Percentiles rank a stretch among this genome's conserved stretches.
Evolutionary conservation across 805 yeast species (phyloP).

Genomic region (Candida koratica): DNA sequence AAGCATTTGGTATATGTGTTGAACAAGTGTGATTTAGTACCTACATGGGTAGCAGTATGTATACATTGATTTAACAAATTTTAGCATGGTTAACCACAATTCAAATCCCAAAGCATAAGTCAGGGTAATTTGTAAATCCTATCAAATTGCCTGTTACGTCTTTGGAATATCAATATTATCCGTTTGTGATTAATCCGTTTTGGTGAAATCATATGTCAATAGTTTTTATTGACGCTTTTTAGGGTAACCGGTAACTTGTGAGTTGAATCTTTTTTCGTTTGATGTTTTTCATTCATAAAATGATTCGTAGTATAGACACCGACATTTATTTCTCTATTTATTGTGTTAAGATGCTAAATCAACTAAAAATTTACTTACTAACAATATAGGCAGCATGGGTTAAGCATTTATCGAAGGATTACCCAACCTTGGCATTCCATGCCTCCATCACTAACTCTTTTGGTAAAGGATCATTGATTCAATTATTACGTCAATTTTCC

Average conservation of each 20-base stretch:
- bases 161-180: slow-evolving; percentile 80
- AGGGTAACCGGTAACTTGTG: slow-evolving; percentile 63
- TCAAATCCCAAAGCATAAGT: slow-evolving; percentile 73
- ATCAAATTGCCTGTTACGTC: slow-evolving; percentile 88
- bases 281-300: slow-evolving; percentile 27
- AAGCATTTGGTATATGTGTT: slow-evolving; percentile 91
- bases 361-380: slow-evolving; percentile 10
- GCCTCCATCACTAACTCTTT: slow-evolving; percentile 96
- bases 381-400: slow-evolving; percentile 94
- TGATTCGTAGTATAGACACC: slow-evolving; percentile 87
- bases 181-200: slow-evolving; percentile 44
- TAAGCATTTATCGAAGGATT: slow-evolving; percentile 83
- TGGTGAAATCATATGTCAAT: slow-evolving; percentile 27
- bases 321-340: slow-evolving; percentile 41
- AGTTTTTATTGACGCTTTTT: slow-evolving; percentile 39
- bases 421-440: slow-evolving; percentile 95
- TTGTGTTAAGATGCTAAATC: not conserved
- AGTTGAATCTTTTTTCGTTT: slow-evolving; percentile 61
- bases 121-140: slow-evolving; percentile 57
- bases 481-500: slow-evolving; percentile 88
- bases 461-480: slow-evolving; percentile 95
- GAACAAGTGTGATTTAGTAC: slow-evolving; percentile 97
- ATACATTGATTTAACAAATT: slow-evolving; percentile 17
- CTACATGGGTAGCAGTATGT: slow-evolving; percentile 99
- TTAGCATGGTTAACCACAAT: too few relatives aligned